Conservation (phyloP, 2,329 filamentous ascomycete genomes). For the Penicillium expansum region DNA sequence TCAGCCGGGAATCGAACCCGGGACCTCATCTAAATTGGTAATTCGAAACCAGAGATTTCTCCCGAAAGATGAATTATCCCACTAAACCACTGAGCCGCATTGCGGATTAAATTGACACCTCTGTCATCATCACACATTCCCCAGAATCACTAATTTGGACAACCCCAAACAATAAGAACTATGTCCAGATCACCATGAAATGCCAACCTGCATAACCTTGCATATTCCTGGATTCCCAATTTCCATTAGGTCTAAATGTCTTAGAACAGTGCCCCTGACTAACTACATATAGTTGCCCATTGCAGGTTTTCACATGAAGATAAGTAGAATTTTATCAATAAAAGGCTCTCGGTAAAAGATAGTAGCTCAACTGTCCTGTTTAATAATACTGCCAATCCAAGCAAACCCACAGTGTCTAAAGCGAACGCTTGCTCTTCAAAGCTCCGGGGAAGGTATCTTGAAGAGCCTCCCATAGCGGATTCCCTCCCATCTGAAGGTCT, state of each 20-base stretch:
- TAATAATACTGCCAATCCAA: too few relatives aligned
- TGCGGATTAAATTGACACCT: accelerated
- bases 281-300: too few relatives aligned
- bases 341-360: too few relatives aligned
- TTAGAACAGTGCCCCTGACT: neutral
- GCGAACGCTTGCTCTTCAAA: too few relatives aligned
- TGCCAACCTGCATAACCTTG: neutral
- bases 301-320: too few relatives aligned
- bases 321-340: too few relatives aligned
- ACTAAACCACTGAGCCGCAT: slow-evolving; percentile 6
- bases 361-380: too few relatives aligned
- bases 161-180: neutral
- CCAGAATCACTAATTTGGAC: neutral
- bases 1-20: slow-evolving; percentile 8
- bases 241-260: neutral
- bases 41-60: slow-evolving; percentile 4
- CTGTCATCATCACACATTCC: neutral
- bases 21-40: slow-evolving; percentile 1
- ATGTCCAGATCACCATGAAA: too few relatives aligned
- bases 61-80: slow-evolving; percentile 4
- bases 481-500: too few relatives aligned
- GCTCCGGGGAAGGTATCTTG: too few relatives aligned
- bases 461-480: too few relatives aligned
- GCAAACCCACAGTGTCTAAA: too few relatives aligned
- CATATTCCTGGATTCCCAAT: neutral